These are phyloP conservation scores for Syzygium aromaticum DNA, from an alignment of 345 rosid genomes.

Conservation along the genomic window DNA sequence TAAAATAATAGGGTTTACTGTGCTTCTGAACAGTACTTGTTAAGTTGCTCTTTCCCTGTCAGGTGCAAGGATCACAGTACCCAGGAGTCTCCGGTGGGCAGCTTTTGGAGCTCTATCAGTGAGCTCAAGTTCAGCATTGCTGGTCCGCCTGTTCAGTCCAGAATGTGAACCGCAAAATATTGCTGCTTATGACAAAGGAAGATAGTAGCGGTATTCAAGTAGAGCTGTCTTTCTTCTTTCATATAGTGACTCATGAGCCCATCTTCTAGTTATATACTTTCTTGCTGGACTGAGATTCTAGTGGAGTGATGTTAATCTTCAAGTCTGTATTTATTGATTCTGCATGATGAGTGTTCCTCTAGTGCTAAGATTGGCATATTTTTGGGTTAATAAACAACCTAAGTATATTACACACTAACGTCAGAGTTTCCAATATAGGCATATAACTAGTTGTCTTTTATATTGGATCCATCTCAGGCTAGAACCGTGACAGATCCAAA, in stretches of 20 bases:
- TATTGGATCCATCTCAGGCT: neutral
- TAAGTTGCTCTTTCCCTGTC: neutral
- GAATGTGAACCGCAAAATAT: constrained; percentile 96
- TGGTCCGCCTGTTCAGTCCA: constrained; percentile 81
- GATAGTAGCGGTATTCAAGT: neutral
- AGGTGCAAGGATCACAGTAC: constrained; percentile 59
- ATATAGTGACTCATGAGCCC: neutral
- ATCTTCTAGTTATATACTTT: neutral
- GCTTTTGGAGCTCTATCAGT: constrained; percentile 68
- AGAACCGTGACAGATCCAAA: neutral
- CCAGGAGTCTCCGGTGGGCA: constrained; percentile 85
- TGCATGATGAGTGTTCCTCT: neutral
- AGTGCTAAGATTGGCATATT: neutral
- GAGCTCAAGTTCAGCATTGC: constrained; percentile 56
- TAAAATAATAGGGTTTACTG: neutral
- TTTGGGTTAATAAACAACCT: neutral
- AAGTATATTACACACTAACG: neutral
- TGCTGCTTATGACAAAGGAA: constrained; percentile 56
- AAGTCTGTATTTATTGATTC: neutral
- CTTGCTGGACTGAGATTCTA: neutral
- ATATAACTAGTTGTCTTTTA: neutral
- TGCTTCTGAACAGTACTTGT: neutral
- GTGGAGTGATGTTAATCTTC: neutral
- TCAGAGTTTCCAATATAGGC: neutral
- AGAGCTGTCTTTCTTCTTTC: neutral